Percentiles rank a stretch among this genome's conserved stretches.
These are phyloP conservation scores for Aureobasidium uvarum DNA, from an alignment of 2,329 filamentous ascomycete genomes.

Conservation along the genomic window DNA sequence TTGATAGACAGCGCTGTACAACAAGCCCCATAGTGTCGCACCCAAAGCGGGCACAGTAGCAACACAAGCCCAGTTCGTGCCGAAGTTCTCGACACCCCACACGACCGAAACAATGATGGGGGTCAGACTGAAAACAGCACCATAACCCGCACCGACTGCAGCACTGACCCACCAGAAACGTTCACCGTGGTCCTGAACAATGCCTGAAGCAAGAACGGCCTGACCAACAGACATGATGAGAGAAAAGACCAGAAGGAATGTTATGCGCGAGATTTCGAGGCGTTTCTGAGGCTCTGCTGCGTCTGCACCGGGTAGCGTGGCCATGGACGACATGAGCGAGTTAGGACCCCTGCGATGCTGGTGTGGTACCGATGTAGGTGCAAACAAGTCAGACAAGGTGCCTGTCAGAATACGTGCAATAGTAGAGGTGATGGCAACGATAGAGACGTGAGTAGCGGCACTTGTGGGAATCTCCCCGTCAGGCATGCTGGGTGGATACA, in stretches of 20 bases:
- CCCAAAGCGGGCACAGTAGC: slow-evolving; percentile 87
- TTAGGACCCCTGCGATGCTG: slow-evolving; percentile 54
- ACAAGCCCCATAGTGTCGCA: slow-evolving; percentile 81
- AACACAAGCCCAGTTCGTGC: slow-evolving; percentile 95
- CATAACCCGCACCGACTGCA: slow-evolving; percentile 86
- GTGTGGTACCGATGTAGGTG: slow-evolving; percentile 54
- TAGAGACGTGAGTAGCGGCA: slow-evolving; percentile 85
- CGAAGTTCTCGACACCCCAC: slow-evolving; percentile 98
- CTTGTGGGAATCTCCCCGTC: slow-evolving; percentile 51
- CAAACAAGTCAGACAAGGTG: slow-evolving; percentile 82
- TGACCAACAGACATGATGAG: slow-evolving; percentile 71
- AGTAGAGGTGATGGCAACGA: slow-evolving; percentile 87
- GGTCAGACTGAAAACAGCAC: slow-evolving; percentile 82
- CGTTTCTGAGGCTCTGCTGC: slow-evolving; percentile 32
- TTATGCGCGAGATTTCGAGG: slow-evolving; percentile 71
- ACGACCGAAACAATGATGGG: slow-evolving; percentile 95
- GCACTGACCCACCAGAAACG: slow-evolving; percentile 85
- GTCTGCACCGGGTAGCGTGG: slow-evolving; percentile 35
- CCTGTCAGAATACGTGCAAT: slow-evolving; percentile 87
- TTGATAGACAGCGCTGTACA: slow-evolving; percentile 84
- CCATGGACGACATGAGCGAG: slow-evolving; percentile 45
- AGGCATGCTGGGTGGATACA: slow-evolving; percentile 61
- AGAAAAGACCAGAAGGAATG: slow-evolving; percentile 74
- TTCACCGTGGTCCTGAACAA: slow-evolving; percentile 68
- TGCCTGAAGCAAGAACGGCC: slow-evolving; percentile 71